Base-by-base conservation (phyloP, 495 filamentous ascomycete genomes). In the Xeromyces bisporus region DNA sequence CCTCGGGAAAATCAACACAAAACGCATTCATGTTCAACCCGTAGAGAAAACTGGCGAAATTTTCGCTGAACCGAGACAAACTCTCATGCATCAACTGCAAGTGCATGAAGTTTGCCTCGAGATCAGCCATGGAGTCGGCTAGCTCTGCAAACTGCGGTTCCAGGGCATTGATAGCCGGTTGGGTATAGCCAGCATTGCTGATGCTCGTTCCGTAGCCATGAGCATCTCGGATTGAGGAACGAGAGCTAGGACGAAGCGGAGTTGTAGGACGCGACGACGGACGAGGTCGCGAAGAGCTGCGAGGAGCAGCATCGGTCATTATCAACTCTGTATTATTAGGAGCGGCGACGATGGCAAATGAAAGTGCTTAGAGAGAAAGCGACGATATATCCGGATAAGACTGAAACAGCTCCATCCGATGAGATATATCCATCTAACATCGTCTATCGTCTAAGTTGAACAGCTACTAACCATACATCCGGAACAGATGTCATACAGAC, bases 11-110 rank as follows among this genome's bases (percentile, higher is more conserved):
- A 56, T 96, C 89, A 23, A 96, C 86, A 51, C 89, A 97, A 47
- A 94, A 97, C 3, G 91, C 89, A 54, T 94, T 96, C 82, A 97
- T 91, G 42, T 96, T 94, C 51, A 97, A 48, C 2, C 89, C 89
- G 38, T 96, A 96, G 32, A 97, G 47, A 41, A 97, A 96, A 46
- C 74, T 80, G 0, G 86, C 87, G 49, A 97, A 97, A 53, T 75
- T 89, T 66, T 97, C 89, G 50, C 78, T 87, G 53, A 97, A 97
- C 6, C 89, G 71, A 24, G 83, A 75, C 52, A 97, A 46, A 41
- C 82, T 92, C 59, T 97, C 87, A 50, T 97, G 85, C 82, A 97
- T 91, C 34, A 92, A 56, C 55, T 94, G 87, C 37, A 97, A 67
- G 44, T 93, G 83, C 75, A 89, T 85, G 64, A 96, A 89, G 53